Conservation (phyloP, 2,329 filamentous ascomycete species). For the Fusarium neocosmosporiellum region DNA sequence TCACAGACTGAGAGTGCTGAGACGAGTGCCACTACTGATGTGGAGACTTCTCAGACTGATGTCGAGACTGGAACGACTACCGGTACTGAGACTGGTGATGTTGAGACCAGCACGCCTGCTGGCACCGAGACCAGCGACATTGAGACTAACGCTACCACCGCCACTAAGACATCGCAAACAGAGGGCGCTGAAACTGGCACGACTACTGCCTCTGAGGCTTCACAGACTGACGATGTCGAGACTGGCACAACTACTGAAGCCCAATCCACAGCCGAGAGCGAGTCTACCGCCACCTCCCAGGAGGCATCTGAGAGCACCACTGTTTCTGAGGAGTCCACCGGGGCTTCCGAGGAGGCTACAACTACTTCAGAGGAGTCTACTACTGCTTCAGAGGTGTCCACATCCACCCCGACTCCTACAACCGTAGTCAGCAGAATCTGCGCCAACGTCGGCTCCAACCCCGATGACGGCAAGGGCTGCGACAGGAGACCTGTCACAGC, state of each 20-base stretch:
- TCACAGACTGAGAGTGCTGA: background rate
- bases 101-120: background rate
- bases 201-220: background rate
- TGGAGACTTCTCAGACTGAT: background rate
- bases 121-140: background rate
- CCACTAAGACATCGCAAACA: background rate
- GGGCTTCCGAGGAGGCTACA: background rate
- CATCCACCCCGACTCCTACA: too few species aligned
- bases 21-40: background rate
- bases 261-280: background rate
- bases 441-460: conserved; percentile 6
- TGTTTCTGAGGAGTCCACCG: background rate
- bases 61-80: background rate
- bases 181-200: background rate
- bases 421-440: conserved; percentile 7
- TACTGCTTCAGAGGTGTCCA: background rate
- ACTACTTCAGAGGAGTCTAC: background rate
- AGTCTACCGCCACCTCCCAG: background rate
- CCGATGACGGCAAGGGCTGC: background rate
- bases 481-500: background rate
- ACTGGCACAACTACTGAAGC: background rate
- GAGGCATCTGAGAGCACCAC: background rate
- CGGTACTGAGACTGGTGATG: background rate
- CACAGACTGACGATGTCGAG: background rate
- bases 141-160: background rate